Evolutionary conservation across 2,329 filamentous ascomycete species (phyloP).

Genomic region (Pseudogymnoascus sp.): DNA sequence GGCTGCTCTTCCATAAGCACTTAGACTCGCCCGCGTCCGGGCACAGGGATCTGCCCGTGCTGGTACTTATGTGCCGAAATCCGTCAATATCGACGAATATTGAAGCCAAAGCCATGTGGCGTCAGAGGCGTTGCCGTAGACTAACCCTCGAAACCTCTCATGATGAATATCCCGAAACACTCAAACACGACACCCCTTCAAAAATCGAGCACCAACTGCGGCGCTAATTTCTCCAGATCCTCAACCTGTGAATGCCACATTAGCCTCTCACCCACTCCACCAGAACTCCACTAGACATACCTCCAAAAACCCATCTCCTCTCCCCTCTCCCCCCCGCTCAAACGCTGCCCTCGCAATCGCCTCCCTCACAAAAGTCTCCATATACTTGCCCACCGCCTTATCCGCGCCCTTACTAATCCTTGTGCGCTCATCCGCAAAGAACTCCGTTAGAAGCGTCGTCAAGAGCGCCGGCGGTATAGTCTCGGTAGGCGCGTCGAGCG

Average conservation of each 20-base stretch:
- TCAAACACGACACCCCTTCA: conserved; percentile 34
- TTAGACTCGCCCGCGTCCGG: too few relatives aligned
- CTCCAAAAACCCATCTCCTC: conserved; percentile 60
- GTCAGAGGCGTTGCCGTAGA: background rate
- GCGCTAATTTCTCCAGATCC: conserved; percentile 80
- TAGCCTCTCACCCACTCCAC: background rate
- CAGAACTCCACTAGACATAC: conserved; percentile 36
- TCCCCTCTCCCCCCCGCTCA: conserved; percentile 43
- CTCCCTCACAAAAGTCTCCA: conserved; percentile 86
- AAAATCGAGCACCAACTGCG: conserved; percentile 79
- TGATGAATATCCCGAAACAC: background rate
- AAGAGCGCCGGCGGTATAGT: conserved; percentile 66
- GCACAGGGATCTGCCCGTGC: background rate
- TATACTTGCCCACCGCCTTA: conserved; percentile 68
- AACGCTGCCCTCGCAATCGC: conserved; percentile 71
- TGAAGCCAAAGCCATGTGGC: background rate
- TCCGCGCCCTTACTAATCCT: conserved; percentile 72
- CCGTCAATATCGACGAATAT: background rate
- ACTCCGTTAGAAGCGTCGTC: conserved; percentile 67
- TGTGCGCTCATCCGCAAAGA: conserved; percentile 63
- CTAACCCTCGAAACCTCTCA: background rate
- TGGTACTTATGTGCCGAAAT: background rate
- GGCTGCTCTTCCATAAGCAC: background rate
- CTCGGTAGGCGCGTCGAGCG: conserved; percentile 10
- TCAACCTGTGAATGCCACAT: conserved; percentile 51